These are phyloP conservation scores for Annulohypoxylon nitens DNA, from an alignment of 495 filamentous ascomycete species.

Conservation along the genomic window DNA sequence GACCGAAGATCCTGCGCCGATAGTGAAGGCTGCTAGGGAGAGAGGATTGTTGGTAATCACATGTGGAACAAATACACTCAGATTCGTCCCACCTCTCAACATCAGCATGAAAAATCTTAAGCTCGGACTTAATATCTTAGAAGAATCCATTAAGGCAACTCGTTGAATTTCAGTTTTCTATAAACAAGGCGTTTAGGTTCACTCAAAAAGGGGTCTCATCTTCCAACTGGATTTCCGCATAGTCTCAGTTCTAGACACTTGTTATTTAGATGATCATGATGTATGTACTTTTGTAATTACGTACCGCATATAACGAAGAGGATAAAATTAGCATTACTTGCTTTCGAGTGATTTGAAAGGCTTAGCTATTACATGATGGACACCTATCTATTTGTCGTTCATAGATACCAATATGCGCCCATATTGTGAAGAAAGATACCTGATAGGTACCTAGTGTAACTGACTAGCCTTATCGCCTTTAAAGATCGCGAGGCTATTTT, in stretches of 20 bases:
- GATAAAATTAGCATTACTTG: background rate
- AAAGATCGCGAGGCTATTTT: too few relatives aligned
- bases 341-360: background rate
- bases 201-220: constrained; percentile 25
- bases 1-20: constrained; percentile 71
- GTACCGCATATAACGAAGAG: background rate
- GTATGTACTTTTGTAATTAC: background rate
- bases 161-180: constrained; percentile 28
- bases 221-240: constrained; percentile 8
- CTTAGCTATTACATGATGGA: background rate
- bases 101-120: constrained; percentile 82
- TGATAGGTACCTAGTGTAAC: background rate
- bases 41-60: constrained; percentile 91
- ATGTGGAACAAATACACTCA: constrained; percentile 86
- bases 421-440: background rate
- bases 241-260: constrained; percentile 7
- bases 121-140: constrained; percentile 79
- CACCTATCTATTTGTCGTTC: background rate
- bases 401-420: background rate
- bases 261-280: background rate
- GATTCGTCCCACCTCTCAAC: constrained; percentile 86
- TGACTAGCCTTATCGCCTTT: too few relatives aligned
- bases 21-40: constrained; percentile 89
- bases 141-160: constrained; percentile 73
- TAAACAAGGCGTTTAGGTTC: constrained; percentile 34